phyloP scores from a whole-genome alignment of 2,329 filamentous ascomycete genomes.

The Aureobasidium sp. region DNA sequence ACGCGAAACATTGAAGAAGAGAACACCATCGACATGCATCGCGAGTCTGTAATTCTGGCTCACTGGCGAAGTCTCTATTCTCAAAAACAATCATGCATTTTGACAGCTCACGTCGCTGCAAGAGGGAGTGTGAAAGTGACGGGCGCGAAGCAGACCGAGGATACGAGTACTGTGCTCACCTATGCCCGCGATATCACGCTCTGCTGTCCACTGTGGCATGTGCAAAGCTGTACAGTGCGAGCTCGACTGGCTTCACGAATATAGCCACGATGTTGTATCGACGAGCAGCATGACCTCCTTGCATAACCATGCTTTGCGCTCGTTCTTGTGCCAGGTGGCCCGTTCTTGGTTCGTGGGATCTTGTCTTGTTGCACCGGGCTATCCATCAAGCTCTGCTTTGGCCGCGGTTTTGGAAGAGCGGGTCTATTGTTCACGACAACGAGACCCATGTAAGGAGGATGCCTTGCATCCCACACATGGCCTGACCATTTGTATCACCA shows the following conservation, averaged over 20 bases:
- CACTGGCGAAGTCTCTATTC: no score
- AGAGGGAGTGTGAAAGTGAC: not conserved
- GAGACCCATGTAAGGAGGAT: not conserved
- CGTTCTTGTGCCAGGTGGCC: not conserved
- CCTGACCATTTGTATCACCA: conserved; percentile 1
- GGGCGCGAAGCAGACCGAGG: not conserved
- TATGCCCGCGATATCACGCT: not conserved
- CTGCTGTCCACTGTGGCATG: not conserved
- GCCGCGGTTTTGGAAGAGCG: not conserved
- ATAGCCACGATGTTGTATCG: not conserved
- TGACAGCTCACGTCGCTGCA: not conserved
- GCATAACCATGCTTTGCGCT: not conserved
- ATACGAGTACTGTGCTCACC: not conserved
- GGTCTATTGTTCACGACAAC: not conserved
- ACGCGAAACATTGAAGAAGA: conserved; percentile 43
- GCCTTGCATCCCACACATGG: not conserved
- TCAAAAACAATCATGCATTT: not conserved
- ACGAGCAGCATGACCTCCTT: not conserved
- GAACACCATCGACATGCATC: not conserved
- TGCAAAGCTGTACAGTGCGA: not conserved
- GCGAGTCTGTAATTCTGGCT: no score
- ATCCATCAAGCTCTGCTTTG: not conserved
- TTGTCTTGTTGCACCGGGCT: not conserved
- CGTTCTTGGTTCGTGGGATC: not conserved
- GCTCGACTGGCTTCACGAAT: not conserved